A percentile compares a stretch with the other conserved stretches of the same genome.
Conservation (phyloP, 75 land plant species). For the Cryptomeria japonica region DNA sequence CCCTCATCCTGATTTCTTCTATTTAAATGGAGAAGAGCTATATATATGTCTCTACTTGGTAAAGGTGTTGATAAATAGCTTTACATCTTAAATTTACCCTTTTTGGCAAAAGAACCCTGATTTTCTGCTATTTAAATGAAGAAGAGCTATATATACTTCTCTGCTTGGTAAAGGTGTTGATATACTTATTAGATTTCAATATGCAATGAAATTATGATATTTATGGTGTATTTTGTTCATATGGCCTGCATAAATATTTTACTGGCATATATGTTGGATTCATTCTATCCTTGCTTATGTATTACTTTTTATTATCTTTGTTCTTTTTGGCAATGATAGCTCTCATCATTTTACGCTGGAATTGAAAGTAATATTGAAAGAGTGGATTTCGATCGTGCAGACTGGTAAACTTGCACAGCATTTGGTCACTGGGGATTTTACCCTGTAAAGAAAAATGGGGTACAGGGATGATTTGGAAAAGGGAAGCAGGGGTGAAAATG, state of each 20-base stretch:
- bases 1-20: neutral
- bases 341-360: neutral
- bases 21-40: neutral
- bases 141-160: neutral
- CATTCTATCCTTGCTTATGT: neutral
- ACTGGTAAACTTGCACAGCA: neutral
- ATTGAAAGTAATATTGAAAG: neutral
- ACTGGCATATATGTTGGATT: neutral
- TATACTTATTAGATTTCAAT: neutral
- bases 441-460: neutral
- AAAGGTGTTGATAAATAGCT: neutral
- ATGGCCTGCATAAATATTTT: neutral
- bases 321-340: neutral
- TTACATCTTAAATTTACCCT: too few relatives aligned
- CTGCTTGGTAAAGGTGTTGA: neutral
- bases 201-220: neutral
- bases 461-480: conserved; percentile 14
- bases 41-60: neutral
- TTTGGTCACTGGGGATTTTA: neutral
- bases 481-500: neutral
- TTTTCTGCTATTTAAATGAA: neutral
- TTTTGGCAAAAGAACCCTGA: too few relatives aligned
- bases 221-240: neutral
- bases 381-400: neutral
- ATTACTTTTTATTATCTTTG: neutral